These are phyloP conservation scores for Cyclotella atomus DNA, from an alignment of 108 stramenopile genomes.

Conservation along the genomic window DNA sequence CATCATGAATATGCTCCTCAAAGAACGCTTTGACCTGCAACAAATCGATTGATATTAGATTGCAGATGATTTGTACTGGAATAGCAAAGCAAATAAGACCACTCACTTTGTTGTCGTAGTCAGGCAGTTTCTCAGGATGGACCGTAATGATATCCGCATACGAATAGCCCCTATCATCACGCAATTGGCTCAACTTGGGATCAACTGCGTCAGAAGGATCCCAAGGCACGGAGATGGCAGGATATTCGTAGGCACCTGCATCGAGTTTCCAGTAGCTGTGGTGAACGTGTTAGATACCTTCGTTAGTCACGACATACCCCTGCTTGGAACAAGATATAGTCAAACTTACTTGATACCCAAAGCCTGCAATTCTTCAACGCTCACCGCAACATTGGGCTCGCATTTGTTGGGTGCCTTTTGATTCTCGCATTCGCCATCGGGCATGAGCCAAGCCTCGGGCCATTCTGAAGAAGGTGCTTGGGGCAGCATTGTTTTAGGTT, in stretches of 20 bases:
- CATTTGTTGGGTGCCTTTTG: constrained; percentile 67
- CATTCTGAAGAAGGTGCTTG: constrained; percentile 50
- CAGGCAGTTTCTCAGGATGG: constrained; percentile 88
- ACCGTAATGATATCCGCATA: constrained; percentile 95
- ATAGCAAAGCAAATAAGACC: background rate
- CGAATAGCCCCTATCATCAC: constrained; percentile 71
- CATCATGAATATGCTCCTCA: constrained; percentile 97
- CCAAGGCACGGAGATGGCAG: constrained; percentile 82
- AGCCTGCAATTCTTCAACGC: constrained; percentile 54
- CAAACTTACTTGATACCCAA: constrained; percentile 64
- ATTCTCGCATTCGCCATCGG: constrained; percentile 64
- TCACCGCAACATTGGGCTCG: constrained; percentile 73
- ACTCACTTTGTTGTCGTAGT: constrained; percentile 86
- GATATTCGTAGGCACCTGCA: constrained; percentile 72
- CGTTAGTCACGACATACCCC: background rate
- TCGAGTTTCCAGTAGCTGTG: constrained; percentile 85
- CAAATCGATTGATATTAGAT: background rate
- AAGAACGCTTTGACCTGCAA: constrained; percentile 77
- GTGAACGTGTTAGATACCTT: background rate
- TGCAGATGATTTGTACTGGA: background rate
- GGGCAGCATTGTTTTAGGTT: constrained; percentile 24
- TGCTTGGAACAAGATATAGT: background rate
- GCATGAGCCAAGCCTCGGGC: constrained; percentile 80
- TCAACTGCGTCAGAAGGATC: constrained; percentile 83
- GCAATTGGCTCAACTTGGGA: constrained; percentile 67